Evolutionary conservation across 805 yeast species (phyloP).

Genomic region (Pichia californica): DNA sequence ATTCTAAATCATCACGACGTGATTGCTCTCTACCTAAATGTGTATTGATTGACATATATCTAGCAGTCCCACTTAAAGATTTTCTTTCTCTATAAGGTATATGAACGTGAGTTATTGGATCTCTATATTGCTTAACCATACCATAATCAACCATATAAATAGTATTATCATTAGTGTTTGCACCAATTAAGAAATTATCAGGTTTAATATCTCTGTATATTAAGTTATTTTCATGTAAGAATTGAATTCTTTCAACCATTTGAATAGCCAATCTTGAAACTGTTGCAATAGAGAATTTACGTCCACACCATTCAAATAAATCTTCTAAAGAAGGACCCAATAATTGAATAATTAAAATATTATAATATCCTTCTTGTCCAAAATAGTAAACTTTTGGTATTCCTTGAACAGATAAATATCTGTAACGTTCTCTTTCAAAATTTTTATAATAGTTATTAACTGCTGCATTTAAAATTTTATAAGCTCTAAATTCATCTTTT

Average conservation of each 20-base stretch:
- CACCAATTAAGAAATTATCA: constrained; percentile 73
- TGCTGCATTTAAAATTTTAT: constrained; percentile 61
- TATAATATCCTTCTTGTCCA: constrained; percentile 81
- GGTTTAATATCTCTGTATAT: constrained; percentile 82
- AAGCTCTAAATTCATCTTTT: constrained; percentile 75
- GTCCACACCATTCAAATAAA: constrained; percentile 82
- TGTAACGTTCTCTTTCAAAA: constrained; percentile 17
- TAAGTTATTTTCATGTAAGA: constrained; percentile 69
- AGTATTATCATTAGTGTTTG: constrained; percentile 44
- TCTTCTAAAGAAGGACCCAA: constrained; percentile 83
- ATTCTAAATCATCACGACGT: constrained; percentile 77
- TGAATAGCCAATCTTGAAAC: constrained; percentile 71
- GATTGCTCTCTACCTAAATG: constrained; percentile 81
- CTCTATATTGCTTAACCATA: constrained; percentile 81
- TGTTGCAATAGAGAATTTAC: constrained; percentile 64
- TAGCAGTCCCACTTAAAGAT: constrained; percentile 77
- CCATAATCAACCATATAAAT: constrained; percentile 79
- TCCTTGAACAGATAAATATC: constrained; percentile 38
- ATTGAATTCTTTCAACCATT: constrained; percentile 67
- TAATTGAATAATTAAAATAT: constrained; percentile 68
- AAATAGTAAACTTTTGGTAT: constrained; percentile 81
- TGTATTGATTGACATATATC: constrained; percentile 86
- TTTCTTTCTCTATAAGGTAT: constrained; percentile 78
- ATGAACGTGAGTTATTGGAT: constrained; percentile 72
- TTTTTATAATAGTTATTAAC: constrained; percentile 26